Percentiles rank a stretch among this genome's conserved stretches.
phyloP scores from a whole-genome alignment of 768 basidiomycete genomes.

The Clavulina sp. region DNA sequence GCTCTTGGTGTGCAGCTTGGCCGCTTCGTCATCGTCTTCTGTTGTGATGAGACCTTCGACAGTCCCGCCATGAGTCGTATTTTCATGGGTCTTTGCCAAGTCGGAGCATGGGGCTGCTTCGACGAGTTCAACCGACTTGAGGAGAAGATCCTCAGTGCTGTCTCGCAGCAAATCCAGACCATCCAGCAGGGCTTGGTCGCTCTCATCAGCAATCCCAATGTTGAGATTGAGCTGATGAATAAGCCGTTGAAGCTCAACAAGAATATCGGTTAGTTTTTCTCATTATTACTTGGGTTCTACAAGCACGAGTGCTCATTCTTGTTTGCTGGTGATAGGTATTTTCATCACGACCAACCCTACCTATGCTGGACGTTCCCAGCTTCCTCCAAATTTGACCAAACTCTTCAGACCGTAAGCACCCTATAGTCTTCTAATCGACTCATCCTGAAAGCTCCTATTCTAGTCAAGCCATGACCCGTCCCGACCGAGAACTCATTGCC shows the following conservation, averaged over 20 bases:
- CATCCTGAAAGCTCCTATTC: conserved; percentile 7
- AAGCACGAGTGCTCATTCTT: not conserved
- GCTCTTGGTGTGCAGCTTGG: conserved; percentile 94
- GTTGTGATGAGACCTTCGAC: conserved; percentile 98
- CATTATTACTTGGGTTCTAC: not conserved
- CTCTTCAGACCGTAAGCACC: conserved; percentile 75
- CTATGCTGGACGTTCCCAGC: conserved; percentile 88
- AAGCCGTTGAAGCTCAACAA: conserved; percentile 85
- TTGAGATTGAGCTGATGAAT: conserved; percentile 89
- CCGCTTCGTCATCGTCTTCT: conserved; percentile 99
- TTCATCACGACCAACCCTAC: conserved; percentile 99
- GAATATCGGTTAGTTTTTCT: conserved; percentile 62
- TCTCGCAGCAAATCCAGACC: conserved; percentile 96
- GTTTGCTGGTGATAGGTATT: conserved; percentile 50
- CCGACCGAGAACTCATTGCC: conserved; percentile 94
- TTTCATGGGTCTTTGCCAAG: conserved; percentile 95
- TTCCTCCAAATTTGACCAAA: conserved; percentile 79
- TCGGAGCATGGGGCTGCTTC: conserved; percentile 97
- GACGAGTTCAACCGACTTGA: conserved; percentile 97
- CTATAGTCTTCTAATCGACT: not conserved
- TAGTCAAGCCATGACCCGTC: conserved; percentile 98
- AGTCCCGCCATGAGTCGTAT: conserved; percentile 99
- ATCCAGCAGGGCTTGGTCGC: conserved; percentile 91
- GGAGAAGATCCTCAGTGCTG: conserved; percentile 92
- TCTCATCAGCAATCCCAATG: conserved; percentile 64